A percentile compares a stretch with the other conserved stretches of the same genome.
Conservation (phyloP, 1,139 yeast genomes). For the Saccharomyces pastorianus region DNA sequence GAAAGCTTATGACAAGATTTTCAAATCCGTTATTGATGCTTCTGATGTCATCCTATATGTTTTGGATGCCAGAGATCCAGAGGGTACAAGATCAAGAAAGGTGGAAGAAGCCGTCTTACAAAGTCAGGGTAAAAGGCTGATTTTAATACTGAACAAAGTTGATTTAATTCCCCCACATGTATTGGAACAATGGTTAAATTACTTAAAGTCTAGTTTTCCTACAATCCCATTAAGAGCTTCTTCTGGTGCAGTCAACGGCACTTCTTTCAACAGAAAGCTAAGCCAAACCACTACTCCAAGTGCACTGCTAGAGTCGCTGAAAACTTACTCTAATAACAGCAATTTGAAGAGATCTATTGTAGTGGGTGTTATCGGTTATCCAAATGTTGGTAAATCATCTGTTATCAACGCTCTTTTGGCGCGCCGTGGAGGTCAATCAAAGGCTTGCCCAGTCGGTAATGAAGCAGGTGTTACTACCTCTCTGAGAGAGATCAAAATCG, state of each 20-base stretch:
- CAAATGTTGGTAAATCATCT: constrained; percentile 92
- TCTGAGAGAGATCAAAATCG: constrained; percentile 85
- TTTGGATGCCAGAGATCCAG: constrained; percentile 96
- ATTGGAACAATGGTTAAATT: constrained; percentile 75
- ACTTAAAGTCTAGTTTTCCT: constrained; percentile 77
- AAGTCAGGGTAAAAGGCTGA: constrained; percentile 73
- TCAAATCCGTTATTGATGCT: constrained; percentile 73
- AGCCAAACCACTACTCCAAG: constrained; percentile 67
- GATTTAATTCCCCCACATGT: constrained; percentile 85
- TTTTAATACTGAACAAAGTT: constrained; percentile 80
- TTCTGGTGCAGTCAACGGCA: constrained; percentile 54
- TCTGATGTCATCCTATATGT: constrained; percentile 88
- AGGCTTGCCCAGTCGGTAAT: constrained; percentile 93
- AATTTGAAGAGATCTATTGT: constrained; percentile 85
- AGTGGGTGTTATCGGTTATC: constrained; percentile 95
- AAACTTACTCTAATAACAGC: constrained; percentile 74
- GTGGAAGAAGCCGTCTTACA: constrained; percentile 86
- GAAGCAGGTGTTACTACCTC: constrained; percentile 96
- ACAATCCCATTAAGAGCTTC: constrained; percentile 77
- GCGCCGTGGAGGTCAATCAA: constrained; percentile 63
- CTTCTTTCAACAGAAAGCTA: constrained; percentile 69
- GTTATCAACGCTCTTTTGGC: constrained; percentile 83
- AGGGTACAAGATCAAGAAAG: constrained; percentile 82
- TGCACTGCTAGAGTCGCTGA: constrained; percentile 69
- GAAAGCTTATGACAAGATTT: constrained; percentile 85